Base-by-base conservation (phyloP, 352 stramenopile genomes). In the Peronospora destructor region DNA sequence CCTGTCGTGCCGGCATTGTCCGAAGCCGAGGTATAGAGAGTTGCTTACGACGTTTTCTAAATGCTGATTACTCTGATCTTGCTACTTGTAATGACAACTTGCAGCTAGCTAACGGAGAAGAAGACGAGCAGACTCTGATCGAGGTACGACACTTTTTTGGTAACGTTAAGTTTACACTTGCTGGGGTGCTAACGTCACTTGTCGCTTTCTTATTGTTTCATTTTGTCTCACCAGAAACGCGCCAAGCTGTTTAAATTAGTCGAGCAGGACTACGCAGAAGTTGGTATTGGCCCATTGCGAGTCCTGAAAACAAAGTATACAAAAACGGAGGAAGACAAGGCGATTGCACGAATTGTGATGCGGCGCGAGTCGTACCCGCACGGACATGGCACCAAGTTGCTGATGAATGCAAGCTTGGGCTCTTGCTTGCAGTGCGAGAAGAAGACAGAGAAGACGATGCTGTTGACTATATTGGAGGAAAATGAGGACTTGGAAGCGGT, bases 241-340 rank as follows among this genome's bases (percentile, higher is more conserved):
- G 63, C 71, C 33, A 91, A 91, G 64, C 63, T 91, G 21, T 91
- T 83, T 49, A 88, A 88, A 47, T 62, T 91, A 44, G 71, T 84
- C 13, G 73, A 78, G 13, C 74, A 80, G 14, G 74, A 87, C 56
- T 91, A 85, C 56, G 56, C 66, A 35, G 80, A 91, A 57, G 80
- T 91, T 7, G 80, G 80, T 9, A 78, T 89, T 42, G 80, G 80
- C 3, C 80, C 80, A 29, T 57, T 88, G 61, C 66, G 80, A 23
- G 55, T 91, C 21, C 59, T 91, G 51, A 69, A 78, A 44, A 49
- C 64, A 4, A 71, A 73, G 45, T 58, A 76, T 34, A 57, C 61
- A 12, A 58, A 68, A 16, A 49, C 57, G n/a, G 61, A 69, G 8
- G 66, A 61, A 3, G 66, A 63, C 26, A 78, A 77, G 34, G 59